Base-by-base conservation (phyloP, 495 filamentous ascomycete genomes). In the Delitschia confertaspora region DNA sequence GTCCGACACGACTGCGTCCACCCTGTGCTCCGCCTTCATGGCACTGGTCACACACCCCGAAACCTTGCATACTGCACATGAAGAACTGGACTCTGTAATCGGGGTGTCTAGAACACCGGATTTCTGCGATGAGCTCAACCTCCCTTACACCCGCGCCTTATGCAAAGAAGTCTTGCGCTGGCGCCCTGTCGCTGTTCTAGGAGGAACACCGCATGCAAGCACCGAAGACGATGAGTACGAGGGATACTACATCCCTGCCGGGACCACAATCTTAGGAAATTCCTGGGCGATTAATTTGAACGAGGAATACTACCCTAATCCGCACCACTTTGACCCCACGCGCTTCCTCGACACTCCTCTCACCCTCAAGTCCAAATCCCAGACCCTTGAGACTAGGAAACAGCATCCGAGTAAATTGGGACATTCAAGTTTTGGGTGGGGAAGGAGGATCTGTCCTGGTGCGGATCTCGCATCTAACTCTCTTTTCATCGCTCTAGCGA, bases 211-310 rank as follows among this genome's bases (percentile, higher is more conserved):
- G 11, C 76, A 82, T 54, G 71, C 74, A 2, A 72, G 69, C 3
- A 80, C 74, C 0, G 65, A 73, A 33, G 74, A 77, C 33, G 75
- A 80, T 45, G 58, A 60, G 4, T 82, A 79, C 41, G 49, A 60
- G 30, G 57, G 59, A 22, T 60, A 58, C 47, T 51, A 49, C 49
- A 64, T 64, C 29, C 61, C 61, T 9, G 59, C 69, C 6, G 73
- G 69, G 1, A 66, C 73, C 21, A 76, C 74, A 59, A 65, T 80
- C 4, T 65, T 79, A 36, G 76, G 76, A 3, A 79, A 81, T 45
- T 67, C 74, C 2, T 80, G 78, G 79, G 74, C 69, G 27, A 80
- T 83, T 48, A 72, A 76, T 21, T 70, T 78, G 36, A 72, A 82
- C 51, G 65, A 71, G 35, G 46, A 56, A 9, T 65, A 67, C 11